Conservation (phyloP, 192 early-diverging fungal genomes). For the Entomortierella parvispora region DNA sequence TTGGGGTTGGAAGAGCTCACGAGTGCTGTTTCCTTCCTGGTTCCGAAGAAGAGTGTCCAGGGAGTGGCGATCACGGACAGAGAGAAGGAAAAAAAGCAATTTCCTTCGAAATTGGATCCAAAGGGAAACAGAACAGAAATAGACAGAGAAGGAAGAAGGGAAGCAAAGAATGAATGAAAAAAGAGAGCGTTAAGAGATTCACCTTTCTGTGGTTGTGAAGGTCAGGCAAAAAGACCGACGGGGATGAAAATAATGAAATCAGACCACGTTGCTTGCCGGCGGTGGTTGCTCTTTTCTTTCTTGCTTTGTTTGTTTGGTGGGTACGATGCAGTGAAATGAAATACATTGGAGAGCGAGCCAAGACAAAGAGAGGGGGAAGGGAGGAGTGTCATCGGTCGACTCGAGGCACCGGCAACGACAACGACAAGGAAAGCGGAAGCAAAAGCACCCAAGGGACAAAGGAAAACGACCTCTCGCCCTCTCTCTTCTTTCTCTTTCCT, state of each 20-base stretch:
- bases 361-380: too few relatives aligned
- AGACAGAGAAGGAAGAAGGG: constrained; percentile 6
- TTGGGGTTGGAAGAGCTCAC: background rate
- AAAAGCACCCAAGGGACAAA: too few relatives aligned
- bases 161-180: constrained; percentile 12
- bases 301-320: background rate
- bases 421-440: too few relatives aligned
- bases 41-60: background rate
- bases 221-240: background rate
- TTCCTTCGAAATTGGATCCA: constrained; percentile 8
- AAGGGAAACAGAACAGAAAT: constrained; percentile 2
- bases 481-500: background rate
- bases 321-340: background rate
- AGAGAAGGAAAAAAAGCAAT: too few relatives aligned
- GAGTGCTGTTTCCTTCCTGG: constrained; percentile 18
- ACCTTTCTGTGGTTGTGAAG: too few relatives aligned
- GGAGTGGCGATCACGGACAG: too few relatives aligned
- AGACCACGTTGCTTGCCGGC: background rate
- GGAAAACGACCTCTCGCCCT: background rate
- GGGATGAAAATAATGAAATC: background rate
- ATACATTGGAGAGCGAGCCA: too few relatives aligned
- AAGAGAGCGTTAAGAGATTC: constrained; percentile 1
- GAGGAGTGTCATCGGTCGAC: background rate
- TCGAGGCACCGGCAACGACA: background rate
- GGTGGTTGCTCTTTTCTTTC: background rate